Base-by-base conservation (phyloP, 2,329 filamentous ascomycete genomes). In the Blastomyces silverae region DNA sequence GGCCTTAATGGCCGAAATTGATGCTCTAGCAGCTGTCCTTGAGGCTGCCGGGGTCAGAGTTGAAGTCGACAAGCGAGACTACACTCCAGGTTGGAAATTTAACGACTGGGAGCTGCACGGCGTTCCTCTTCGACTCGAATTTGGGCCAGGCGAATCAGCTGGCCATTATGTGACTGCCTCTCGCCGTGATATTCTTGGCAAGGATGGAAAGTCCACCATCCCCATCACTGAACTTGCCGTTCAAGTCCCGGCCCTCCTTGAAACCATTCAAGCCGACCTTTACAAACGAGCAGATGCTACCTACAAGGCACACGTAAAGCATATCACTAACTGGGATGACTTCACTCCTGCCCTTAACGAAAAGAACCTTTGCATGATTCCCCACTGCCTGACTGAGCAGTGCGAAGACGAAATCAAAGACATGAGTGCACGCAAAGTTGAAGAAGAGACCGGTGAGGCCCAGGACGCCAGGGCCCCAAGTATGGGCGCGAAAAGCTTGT, bases 51-150 rank as follows among this genome's bases (percentile, higher is more conserved):
- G 88, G 64, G 82, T 99, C 50, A 90, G 94, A 65, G 85, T 86
- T 65, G 89, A 95, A 69, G 85, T 88, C 62, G 94, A 99, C 75
- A 84, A 87, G 75, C 88, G 95, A 66, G 93, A 97, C 62, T 96
- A 97, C 77, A 87, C 92, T 66, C 92, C 94, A 50, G 92, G 91
- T 69, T 97, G 90, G 88, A 99, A 99, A 79, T 99, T 99, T 83
- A 96, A 95, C 79, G 92, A 99, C 79, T 97, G 92, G 91, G 95
- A 99, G 78, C 84, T 97, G 71, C 95, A 93, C 80, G 94, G 95
- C 75, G 89, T 97, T 53, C 94, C 95, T 58, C 85, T 99, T 48
- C 89, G 94, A 66, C 84, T 99, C 66, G 94, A 99, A 78, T 96
- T 96, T 74, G 95, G 95, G 6, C 93, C 94, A 72, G 96, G 96